Base-by-base conservation (phyloP, 345 rosid species). In the Eucalyptus regnans region DNA sequence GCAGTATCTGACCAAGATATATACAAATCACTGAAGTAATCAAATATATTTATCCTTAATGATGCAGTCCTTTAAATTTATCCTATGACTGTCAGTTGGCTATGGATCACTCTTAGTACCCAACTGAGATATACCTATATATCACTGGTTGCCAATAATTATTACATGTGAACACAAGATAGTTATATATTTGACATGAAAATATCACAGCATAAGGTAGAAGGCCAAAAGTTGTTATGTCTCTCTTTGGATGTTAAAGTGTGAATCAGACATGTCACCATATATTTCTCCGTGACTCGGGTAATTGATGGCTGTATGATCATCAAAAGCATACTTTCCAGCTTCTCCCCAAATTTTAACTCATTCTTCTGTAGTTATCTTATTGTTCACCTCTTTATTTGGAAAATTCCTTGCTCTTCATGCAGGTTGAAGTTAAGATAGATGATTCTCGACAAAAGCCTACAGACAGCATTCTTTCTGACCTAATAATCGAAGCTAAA, bases 381-480 rank as follows among this genome's bases (percentile, higher is more conserved):
- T 64, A 31, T 46, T 66, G 27, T 31, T 33, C 44, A 7, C 84
- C 23, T 27, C 7, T 44, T 71, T 58, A 89, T 79, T 84, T 90
- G 84, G 86, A 88, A 27, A 50, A 48, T 37, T 20, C 48, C 16
- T 41, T 66, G 86, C 56, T 86, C 64, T 31, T 86, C 25, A 44
- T 87, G 84, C 95, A 98, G 99, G 97, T 97, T 91, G 99, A 97
- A 95, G 98, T 97, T 90, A 95, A 95, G 91, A 91, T 98, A 90
- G 98, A 97, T 92, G 92, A 92, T 88, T 90, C 93, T 68, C 90
- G 31, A 91, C 95, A 93, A 89, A 91, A 91, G 22, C 92, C 95
- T 27, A 93, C 92, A 91, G 95, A 94, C 62, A 91, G 89, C 50
- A 88, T 94, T 90, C 92, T 93, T 51, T 88, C 93, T 37, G 94